A percentile compares a stretch with the other conserved stretches of the same genome.
Conservation (phyloP, 2,329 filamentous ascomycete genomes). For the Plenodomus tracheiphilus region DNA sequence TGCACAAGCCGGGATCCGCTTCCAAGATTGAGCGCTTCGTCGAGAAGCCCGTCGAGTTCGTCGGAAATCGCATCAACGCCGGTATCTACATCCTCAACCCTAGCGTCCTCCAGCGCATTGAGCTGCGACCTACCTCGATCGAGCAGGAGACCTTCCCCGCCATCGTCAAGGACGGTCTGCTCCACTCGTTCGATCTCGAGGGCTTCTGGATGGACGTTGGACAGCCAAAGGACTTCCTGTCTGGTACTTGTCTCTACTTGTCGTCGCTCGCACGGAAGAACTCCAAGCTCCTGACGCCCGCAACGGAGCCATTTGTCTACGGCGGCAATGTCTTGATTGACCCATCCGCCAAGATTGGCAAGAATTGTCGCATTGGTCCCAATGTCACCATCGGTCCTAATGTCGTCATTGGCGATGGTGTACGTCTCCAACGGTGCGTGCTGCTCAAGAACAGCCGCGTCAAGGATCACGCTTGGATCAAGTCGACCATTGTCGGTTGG, state of each 20-base stretch:
- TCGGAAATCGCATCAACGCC: constrained; percentile 97
- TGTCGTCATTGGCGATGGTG: constrained; percentile 90
- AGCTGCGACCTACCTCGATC: constrained; percentile 94
- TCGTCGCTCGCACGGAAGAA: constrained; percentile 88
- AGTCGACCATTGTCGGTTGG: constrained; percentile 98
- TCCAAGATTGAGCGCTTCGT: constrained; percentile 97
- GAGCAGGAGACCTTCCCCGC: constrained; percentile 98
- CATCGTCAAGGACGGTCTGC: constrained; percentile 83
- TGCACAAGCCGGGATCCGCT: constrained; percentile 90
- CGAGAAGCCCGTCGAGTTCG: constrained; percentile 98
- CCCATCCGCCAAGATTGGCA: constrained; percentile 91
- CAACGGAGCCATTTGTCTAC: constrained; percentile 78
- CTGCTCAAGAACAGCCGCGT: constrained; percentile 87
- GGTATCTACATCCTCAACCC: constrained; percentile 98
- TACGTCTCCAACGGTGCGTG: constrained; percentile 90
- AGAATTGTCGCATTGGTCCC: constrained; percentile 96
- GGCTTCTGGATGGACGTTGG: constrained; percentile 99
- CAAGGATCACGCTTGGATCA: constrained; percentile 99
- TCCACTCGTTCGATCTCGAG: constrained; percentile 95
- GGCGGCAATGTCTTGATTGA: constrained; percentile 96
- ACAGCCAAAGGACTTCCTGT: constrained; percentile 97
- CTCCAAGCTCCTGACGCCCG: constrained; percentile 78
- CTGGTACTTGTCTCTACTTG: constrained; percentile 93
- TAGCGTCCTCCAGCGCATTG: constrained; percentile 85
- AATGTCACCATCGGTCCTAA: constrained; percentile 96